Base-by-base conservation (phyloP, 148 eudicot species). In the Rhododendron ovatum region DNA sequence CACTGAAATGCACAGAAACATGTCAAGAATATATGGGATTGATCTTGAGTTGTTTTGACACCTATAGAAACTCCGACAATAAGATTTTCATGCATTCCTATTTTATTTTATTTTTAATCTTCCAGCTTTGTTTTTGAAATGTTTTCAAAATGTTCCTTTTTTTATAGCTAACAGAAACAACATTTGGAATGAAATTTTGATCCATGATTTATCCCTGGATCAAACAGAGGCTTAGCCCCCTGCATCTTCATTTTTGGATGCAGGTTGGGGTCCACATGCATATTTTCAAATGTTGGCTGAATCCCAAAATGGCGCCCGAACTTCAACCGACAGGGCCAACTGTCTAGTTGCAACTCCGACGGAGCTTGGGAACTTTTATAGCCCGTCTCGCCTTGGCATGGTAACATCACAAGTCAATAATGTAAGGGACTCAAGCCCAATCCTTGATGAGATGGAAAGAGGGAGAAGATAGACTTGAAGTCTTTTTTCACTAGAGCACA, bases 201-300 rank as follows among this genome's bases (percentile, higher is more conserved):
- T 33, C 39, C 76, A 30, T 30, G 22, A 13, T 71, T 71, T 71
- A 33, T 30, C 22, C 76, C 15, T 14, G 39, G 30, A 71, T 71
- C 39, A 33, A 33, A 71, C 9, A 2, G 76, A 30, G 76, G 22
- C 35, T 71, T 20, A 71, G 45, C 81, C 28, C 67, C 45, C 77
- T 75, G 51, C 35, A 35, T 14, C 43, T 76, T 86, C 83, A 22
- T 7, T 45, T 33, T 65, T 43, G 69, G 67, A 39, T 86, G 63
- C 94, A 96, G 99, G 99, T 85, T 95, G 97, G 99, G 97, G 93
- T 45, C 99, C 99, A 17, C 94, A 94, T 89, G 89, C 95, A 9
- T 96, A 95, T 82, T 93, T 96, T 85, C 91, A 86, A 82, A 91
- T 90, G 95, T 90, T 95, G 59, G 95, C 92, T 24, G 92, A 91